phyloP scores from a whole-genome alignment of 805 yeast genomes.

The Metschnikowia kunwiensis region DNA sequence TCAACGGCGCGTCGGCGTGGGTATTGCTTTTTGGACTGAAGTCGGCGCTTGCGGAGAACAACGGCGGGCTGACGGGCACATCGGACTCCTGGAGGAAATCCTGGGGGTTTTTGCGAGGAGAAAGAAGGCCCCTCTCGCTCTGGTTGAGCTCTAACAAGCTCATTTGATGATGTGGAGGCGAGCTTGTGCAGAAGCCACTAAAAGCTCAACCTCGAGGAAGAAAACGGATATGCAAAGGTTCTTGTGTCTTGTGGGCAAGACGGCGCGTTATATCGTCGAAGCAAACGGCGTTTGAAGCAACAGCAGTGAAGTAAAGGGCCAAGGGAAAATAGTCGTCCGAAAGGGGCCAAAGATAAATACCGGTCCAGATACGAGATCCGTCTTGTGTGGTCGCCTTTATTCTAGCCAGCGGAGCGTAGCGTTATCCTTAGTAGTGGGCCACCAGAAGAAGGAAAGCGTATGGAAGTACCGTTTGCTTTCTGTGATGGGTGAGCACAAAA shows the following conservation, averaged over 20 bases:
- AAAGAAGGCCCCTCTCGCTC: constrained; percentile 7
- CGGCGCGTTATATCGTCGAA: too few relatives aligned
- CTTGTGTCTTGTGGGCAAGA: not conserved
- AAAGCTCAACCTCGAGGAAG: not conserved
- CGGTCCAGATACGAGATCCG: not conserved
- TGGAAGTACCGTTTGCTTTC: not conserved
- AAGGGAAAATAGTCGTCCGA: not conserved
- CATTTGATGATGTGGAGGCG: not conserved
- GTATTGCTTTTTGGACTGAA: constrained; percentile 3
- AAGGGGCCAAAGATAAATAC: not conserved
- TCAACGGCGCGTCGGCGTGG: constrained; percentile 13
- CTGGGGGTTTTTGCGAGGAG: constrained; percentile 3
- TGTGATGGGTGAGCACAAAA: constrained; percentile 5
- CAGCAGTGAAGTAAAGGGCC: too few relatives aligned
- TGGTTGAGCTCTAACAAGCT: constrained; percentile 7
- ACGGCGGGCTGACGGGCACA: constrained; percentile 7
- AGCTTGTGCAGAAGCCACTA: not conserved
- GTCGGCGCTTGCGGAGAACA: constrained; percentile 3
- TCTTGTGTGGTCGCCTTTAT: not conserved
- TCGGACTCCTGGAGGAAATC: constrained; percentile 3
- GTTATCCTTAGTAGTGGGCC: not conserved
- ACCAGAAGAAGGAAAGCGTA: not conserved
- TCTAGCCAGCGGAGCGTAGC: not conserved
- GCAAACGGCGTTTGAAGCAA: too few relatives aligned
- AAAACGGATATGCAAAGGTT: not conserved